phyloP scores from a whole-genome alignment of 2,329 filamentous ascomycete species.

The Sarocladiaceae sp. region DNA sequence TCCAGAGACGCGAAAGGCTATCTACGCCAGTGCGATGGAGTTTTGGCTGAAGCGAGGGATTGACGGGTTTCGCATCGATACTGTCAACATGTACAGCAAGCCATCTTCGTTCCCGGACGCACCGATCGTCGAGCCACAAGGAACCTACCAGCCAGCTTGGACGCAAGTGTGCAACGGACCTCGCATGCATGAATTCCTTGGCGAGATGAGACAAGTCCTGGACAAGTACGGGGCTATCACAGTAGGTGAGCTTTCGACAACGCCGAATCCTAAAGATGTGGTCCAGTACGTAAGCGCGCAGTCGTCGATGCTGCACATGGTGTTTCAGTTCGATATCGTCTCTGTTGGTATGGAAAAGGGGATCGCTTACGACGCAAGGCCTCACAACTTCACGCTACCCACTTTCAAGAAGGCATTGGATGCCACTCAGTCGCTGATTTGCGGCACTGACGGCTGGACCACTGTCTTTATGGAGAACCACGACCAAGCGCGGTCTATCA shows the following conservation, averaged over 20 bases:
- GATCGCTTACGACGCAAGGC: slow-evolving; percentile 47
- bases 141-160: slow-evolving; percentile 36
- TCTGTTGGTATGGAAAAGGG: slow-evolving; percentile 51
- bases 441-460: too few relatives aligned
- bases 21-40: slow-evolving; percentile 61
- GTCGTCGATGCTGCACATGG: slow-evolving; percentile 55
- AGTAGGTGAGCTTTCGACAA: slow-evolving; percentile 58
- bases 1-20: slow-evolving; percentile 58
- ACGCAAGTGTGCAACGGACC: slow-evolving; percentile 58
- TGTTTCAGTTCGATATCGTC: slow-evolving; percentile 59
- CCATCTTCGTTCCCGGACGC: slow-evolving; percentile 52
- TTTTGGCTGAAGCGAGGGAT: slow-evolving; percentile 72
- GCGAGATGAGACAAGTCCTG: slow-evolving; percentile 53
- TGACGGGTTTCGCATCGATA: slow-evolving; percentile 63
- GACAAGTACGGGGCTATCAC: slow-evolving; percentile 54
- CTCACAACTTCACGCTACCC: slow-evolving; percentile 39
- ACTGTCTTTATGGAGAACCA: slow-evolving; percentile 62
- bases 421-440: too few relatives aligned
- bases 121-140: slow-evolving; percentile 34
- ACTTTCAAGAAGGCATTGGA: too few relatives aligned
- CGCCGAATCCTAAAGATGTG: slow-evolving; percentile 46
- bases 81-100: slow-evolving; percentile 65
- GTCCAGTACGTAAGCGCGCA: slow-evolving; percentile 50
- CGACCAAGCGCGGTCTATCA: slow-evolving; percentile 54
- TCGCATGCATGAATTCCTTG: slow-evolving; percentile 57